Percentiles rank a stretch among this genome's conserved stretches.
These are phyloP conservation scores for Novymonas esmeraldas DNA, from an alignment of 208 protist species.

Conservation along the genomic window DNA sequence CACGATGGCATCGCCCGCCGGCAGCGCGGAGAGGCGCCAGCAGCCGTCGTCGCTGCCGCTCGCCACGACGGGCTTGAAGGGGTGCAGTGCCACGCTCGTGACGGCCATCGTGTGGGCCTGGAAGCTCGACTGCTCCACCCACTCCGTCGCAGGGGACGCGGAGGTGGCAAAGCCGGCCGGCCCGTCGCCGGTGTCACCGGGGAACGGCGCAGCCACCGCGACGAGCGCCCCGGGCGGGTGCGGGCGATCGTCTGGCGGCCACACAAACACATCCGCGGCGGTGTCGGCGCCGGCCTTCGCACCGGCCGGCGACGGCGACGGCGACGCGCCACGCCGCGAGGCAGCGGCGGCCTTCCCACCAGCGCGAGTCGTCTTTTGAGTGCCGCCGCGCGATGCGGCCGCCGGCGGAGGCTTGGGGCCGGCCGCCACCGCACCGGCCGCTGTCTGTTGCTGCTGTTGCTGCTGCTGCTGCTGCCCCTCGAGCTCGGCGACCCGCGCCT, in stretches of 20 bases:
- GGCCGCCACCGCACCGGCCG: slow-evolving; percentile 3
- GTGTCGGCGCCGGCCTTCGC: slow-evolving; percentile 12
- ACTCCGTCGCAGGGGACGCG: slow-evolving; percentile 38
- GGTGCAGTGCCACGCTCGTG: slow-evolving; percentile 91
- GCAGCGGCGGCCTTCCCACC: slow-evolving; percentile 1
- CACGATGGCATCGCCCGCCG: slow-evolving; percentile 93
- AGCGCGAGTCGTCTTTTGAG: not conserved
- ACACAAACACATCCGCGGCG: slow-evolving; percentile 46
- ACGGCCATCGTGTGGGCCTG: slow-evolving; percentile 90
- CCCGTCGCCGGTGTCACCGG: not conserved
- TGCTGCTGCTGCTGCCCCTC: slow-evolving; percentile 35
- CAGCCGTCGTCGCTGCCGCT: slow-evolving; percentile 95
- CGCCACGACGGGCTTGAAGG: slow-evolving; percentile 94
- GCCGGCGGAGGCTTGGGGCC: slow-evolving; percentile 18
- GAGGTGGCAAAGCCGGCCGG: slow-evolving; percentile 1
- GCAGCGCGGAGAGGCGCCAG: slow-evolving; percentile 95
- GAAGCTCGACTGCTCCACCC: slow-evolving; percentile 73
- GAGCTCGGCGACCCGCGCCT: slow-evolving; percentile 65
- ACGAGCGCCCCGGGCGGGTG: slow-evolving; percentile 4
- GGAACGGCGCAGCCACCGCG: not conserved
- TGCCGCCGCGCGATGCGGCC: slow-evolving; percentile 2
- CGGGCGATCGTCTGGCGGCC: slow-evolving; percentile 72
- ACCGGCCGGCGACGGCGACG: slow-evolving; percentile 6
- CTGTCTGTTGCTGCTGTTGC: slow-evolving; percentile 14
- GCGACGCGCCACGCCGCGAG: not conserved